Evolutionary conservation across 73 alveolate genomes (phyloP).

Genomic region (Diophrys sp.): DNA sequence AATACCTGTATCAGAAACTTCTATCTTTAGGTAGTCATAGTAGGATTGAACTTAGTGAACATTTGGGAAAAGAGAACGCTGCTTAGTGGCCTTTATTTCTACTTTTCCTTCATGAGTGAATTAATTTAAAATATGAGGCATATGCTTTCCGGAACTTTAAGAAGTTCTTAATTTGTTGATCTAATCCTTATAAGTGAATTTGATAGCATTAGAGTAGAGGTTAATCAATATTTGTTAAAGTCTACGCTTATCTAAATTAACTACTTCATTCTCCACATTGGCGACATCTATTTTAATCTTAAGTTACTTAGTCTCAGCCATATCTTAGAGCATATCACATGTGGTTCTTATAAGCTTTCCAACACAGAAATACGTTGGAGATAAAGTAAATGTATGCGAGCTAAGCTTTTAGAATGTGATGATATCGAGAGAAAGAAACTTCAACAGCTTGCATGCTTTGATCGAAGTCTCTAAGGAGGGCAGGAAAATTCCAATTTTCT

Average conservation of each 20-base stretch:
- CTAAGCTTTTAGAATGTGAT: not conserved
- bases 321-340: not conserved
- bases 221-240: not conserved
- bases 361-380: not conserved
- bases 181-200: not conserved
- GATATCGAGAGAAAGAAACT: not conserved
- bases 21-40: not conserved
- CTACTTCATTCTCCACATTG: not conserved
- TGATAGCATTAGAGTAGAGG: not conserved
- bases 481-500: not conserved
- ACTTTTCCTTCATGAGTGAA: not conserved
- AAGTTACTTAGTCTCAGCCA: not conserved
- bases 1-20: not conserved
- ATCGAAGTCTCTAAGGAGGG: not conserved
- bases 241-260: not conserved
- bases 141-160: too few species aligned
- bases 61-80: not conserved
- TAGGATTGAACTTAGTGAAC: not conserved
- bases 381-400: not conserved
- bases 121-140: too few species aligned
- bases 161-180: too few species aligned
- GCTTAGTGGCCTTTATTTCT: not conserved
- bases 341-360: not conserved
- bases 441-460: not conserved
- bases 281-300: not conserved